Evolutionary conservation across 768 basidiomycete genomes (phyloP).

Genomic region (Astraeus odoratus): DNA sequence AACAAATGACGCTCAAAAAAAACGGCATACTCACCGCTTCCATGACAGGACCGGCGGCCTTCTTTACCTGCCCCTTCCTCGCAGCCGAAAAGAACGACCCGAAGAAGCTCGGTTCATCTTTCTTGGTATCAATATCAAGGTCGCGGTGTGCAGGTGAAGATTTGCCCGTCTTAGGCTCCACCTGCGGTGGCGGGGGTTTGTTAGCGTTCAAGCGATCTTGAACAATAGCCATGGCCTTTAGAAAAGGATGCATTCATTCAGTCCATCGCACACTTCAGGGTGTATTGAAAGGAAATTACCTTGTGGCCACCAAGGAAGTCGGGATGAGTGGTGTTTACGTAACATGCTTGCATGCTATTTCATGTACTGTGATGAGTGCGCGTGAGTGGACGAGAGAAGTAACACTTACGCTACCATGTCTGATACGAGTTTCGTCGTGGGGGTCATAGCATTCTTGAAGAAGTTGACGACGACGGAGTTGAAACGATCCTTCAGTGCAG

Average conservation of each 20-base stretch:
- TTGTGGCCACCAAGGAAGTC: slow-evolving; percentile 98
- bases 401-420: slow-evolving; percentile 83
- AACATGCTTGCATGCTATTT: slow-evolving; percentile 92
- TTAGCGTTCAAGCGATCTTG: slow-evolving; percentile 74
- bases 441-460: slow-evolving; percentile 90
- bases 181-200: slow-evolving; percentile 52
- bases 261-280: neutral
- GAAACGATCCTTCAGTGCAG: slow-evolving; percentile 94
- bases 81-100: slow-evolving; percentile 87
- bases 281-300: too few species aligned
- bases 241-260: slow-evolving; percentile 1
- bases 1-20: slow-evolving; percentile 10
- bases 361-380: slow-evolving; percentile 3
- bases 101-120: slow-evolving; percentile 90
- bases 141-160: slow-evolving; percentile 67
- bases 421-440: slow-evolving; percentile 89
- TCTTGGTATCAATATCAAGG: slow-evolving; percentile 83
- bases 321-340: slow-evolving; percentile 98
- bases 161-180: slow-evolving; percentile 69
- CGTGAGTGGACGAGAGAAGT: neutral
- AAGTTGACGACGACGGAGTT: slow-evolving; percentile 94
- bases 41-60: slow-evolving; percentile 52
- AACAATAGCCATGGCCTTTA: slow-evolving; percentile 82
- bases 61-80: slow-evolving; percentile 54
- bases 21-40: slow-evolving; percentile 39